A percentile compares a stretch with the other conserved stretches of the same genome.
Evolutionary conservation across 1,284 basidiomycete species (phyloP).

Genomic region (Austropuccinia psidii): DNA sequence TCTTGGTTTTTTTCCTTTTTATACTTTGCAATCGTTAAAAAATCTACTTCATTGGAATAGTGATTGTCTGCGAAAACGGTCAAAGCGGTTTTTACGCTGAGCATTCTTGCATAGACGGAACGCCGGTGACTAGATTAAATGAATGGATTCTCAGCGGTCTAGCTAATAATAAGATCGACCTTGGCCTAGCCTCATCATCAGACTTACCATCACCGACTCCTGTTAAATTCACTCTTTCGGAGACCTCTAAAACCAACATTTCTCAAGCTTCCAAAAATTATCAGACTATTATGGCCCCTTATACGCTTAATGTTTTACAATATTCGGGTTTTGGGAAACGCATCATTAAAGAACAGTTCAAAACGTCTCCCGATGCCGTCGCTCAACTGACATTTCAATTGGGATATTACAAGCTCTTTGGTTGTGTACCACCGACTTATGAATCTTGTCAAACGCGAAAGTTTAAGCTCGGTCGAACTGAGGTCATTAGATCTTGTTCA

Average conservation of each 20-base stretch:
- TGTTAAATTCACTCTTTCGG: constrained; percentile 50
- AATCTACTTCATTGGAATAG: constrained; percentile 49
- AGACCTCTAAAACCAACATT: constrained; percentile 58
- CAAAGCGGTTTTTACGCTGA: constrained; percentile 75
- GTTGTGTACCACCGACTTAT: constrained; percentile 72
- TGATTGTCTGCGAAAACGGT: constrained; percentile 86
- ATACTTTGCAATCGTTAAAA: background rate
- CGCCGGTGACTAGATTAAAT: constrained; percentile 87
- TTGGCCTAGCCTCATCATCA: constrained; percentile 51
- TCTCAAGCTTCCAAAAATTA: constrained; percentile 60
- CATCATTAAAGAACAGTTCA: constrained; percentile 73
- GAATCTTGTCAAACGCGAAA: constrained; percentile 92
- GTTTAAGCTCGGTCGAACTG: constrained; percentile 82
- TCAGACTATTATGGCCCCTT: constrained; percentile 60
- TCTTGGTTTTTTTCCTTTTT: background rate
- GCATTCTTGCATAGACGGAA: constrained; percentile 93
- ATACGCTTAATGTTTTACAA: constrained; percentile 53
- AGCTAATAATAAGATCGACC: constrained; percentile 67
- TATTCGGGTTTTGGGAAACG: constrained; percentile 88
- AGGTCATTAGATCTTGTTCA: constrained; percentile 81
- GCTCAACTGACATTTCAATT: constrained; percentile 92
- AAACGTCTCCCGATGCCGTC: constrained; percentile 68
- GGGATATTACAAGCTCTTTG: constrained; percentile 70
- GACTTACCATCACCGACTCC: constrained; percentile 37
- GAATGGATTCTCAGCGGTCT: constrained; percentile 82